These are phyloP conservation scores for Leptographium procerum DNA, from an alignment of 2,329 filamentous ascomycete genomes.

Conservation along the genomic window DNA sequence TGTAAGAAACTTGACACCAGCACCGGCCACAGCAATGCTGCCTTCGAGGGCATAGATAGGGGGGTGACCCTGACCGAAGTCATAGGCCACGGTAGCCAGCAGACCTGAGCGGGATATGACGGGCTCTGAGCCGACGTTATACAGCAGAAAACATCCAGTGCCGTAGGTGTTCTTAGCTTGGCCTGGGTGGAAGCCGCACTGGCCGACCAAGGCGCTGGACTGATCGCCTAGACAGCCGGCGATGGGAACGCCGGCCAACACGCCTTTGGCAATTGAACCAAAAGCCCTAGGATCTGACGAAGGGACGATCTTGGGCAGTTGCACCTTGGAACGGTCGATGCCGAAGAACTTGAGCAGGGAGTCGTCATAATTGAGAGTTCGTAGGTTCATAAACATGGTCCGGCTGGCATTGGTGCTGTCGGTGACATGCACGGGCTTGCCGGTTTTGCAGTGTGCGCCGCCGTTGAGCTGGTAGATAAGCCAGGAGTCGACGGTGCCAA, in stretches of 20 bases:
- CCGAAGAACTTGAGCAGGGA: slow-evolving; percentile 68
- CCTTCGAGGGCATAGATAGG: slow-evolving; percentile 76
- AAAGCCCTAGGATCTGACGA: slow-evolving; percentile 67
- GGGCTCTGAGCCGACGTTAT: slow-evolving; percentile 76
- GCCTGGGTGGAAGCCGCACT: slow-evolving; percentile 72
- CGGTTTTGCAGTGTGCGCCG: slow-evolving; percentile 42
- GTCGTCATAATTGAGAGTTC: slow-evolving; percentile 69
- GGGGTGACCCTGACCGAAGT: slow-evolving; percentile 49
- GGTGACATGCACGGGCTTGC: slow-evolving; percentile 57
- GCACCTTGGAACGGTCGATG: slow-evolving; percentile 55
- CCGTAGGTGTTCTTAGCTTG: slow-evolving; percentile 87
- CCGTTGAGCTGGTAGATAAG: slow-evolving; percentile 77
- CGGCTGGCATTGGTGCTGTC: slow-evolving; percentile 80
- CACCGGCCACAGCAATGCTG: slow-evolving; percentile 72
- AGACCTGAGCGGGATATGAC: slow-evolving; percentile 77
- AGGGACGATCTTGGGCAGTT: slow-evolving; percentile 71
- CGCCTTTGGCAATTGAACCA: slow-evolving; percentile 53
- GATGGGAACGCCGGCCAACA: slow-evolving; percentile 59
- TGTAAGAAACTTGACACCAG: slow-evolving; percentile 64
- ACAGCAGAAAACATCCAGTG: slow-evolving; percentile 80
- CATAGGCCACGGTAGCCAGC: slow-evolving; percentile 76
- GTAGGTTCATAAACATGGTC: slow-evolving; percentile 91
- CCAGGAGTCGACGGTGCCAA: slow-evolving; percentile 85
- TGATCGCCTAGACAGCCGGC: slow-evolving; percentile 83
- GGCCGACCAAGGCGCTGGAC: slow-evolving; percentile 74